Conservation (phyloP, 768 basidiomycete genomes). For the Hebeloma cylindrosporum region DNA sequence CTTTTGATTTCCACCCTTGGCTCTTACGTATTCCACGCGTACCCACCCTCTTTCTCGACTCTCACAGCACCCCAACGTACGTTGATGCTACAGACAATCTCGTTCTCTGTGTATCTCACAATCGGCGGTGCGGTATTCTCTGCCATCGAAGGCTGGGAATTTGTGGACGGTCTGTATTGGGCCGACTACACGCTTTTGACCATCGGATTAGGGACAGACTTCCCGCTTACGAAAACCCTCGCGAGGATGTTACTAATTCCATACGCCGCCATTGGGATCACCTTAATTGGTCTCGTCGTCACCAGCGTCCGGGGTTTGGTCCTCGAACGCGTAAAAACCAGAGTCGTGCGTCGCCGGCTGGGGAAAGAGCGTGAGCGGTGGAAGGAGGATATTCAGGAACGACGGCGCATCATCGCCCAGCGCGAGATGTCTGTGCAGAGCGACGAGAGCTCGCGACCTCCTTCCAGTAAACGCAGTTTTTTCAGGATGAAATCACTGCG, state of each 20-base stretch:
- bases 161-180: constrained; percentile 41
- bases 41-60: constrained; percentile 35
- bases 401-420: not conserved
- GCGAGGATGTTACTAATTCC: constrained; percentile 36
- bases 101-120: constrained; percentile 39
- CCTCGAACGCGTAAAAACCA: constrained; percentile 36
- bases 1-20: constrained; percentile 33
- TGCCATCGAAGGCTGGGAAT: constrained; percentile 35
- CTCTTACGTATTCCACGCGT: constrained; percentile 31
- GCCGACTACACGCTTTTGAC: constrained; percentile 44
- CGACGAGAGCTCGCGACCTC: not conserved
- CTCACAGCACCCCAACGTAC: constrained; percentile 41
- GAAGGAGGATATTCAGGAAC: constrained; percentile 14
- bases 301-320: constrained; percentile 38
- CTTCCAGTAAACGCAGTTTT: not conserved
- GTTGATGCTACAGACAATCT: constrained; percentile 42
- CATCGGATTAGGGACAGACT: constrained; percentile 41
- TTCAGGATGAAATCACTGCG: constrained; percentile 5
- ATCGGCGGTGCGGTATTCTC: constrained; percentile 39
- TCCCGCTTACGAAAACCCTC: constrained; percentile 28
- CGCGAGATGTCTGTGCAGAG: not conserved
- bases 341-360: constrained; percentile 33
- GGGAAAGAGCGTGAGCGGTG: constrained; percentile 32
- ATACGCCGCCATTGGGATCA: constrained; percentile 38
- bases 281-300: constrained; percentile 38